These are phyloP conservation scores for Voacanga thouarsii DNA, from an alignment of 257 asterid species.

Conservation along the genomic window DNA sequence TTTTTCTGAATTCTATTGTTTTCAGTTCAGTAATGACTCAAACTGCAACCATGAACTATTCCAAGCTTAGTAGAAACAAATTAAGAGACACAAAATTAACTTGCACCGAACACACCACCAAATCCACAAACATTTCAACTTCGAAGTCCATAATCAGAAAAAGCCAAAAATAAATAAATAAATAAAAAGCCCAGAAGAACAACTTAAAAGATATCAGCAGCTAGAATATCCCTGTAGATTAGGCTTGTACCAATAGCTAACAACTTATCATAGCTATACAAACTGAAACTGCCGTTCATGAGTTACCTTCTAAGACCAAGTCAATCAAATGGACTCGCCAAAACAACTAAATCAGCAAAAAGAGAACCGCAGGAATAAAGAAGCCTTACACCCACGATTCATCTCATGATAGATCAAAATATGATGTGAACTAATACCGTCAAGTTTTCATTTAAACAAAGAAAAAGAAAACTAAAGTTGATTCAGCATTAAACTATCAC, in stretches of 20 bases:
- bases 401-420: background rate
- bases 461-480: background rate
- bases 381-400: background rate
- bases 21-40: too few species aligned
- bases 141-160: too few species aligned
- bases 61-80: too few species aligned
- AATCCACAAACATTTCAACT: too few species aligned
- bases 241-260: background rate
- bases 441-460: background rate
- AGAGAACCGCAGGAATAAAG: background rate
- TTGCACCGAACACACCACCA: too few species aligned
- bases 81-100: too few species aligned
- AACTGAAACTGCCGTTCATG: background rate
- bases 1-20: too few species aligned
- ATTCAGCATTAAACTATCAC: background rate
- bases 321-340: background rate
- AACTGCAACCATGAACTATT: too few species aligned
- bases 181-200: background rate
- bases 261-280: background rate
- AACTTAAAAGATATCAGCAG: background rate
- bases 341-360: background rate
- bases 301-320: background rate
- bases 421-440: background rate
- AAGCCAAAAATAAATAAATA: too few species aligned
- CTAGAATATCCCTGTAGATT: too few species aligned